Evolutionary conservation across 352 stramenopile species (phyloP).

Genomic region (Globisporangium nodosum): DNA sequence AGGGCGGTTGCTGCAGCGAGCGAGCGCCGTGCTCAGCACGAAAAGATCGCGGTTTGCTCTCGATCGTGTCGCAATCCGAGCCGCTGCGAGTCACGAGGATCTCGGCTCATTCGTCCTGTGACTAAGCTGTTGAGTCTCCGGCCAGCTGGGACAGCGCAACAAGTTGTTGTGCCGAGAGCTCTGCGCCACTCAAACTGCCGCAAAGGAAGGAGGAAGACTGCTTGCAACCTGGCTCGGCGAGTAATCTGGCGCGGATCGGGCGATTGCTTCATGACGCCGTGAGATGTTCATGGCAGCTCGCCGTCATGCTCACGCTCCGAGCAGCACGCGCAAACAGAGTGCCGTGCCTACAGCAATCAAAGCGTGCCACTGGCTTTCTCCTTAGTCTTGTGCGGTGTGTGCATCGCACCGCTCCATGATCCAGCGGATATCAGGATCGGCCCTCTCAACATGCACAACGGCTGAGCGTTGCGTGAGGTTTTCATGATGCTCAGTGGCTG

Average conservation of each 20-base stretch:
- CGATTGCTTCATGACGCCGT: neutral
- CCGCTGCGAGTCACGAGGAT: too few species aligned
- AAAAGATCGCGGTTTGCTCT: neutral
- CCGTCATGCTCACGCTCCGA: neutral
- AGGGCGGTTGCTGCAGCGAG: neutral
- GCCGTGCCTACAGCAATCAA: too few species aligned
- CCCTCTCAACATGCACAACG: too few species aligned
- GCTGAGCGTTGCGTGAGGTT: too few species aligned
- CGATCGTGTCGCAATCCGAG: neutral
- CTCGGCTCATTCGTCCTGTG: neutral
- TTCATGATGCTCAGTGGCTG: too few species aligned
- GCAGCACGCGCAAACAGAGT: neutral
- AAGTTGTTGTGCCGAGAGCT: neutral
- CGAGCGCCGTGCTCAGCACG: neutral
- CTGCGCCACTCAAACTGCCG: neutral
- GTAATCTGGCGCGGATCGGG: neutral
- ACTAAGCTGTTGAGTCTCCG: neutral
- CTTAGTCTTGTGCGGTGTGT: too few species aligned
- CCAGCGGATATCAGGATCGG: too few species aligned
- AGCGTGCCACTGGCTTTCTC: neutral
- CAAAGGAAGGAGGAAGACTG: neutral
- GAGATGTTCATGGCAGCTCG: neutral
- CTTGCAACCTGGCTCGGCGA: neutral
- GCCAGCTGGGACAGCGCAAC: neutral
- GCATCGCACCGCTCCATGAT: too few species aligned